Conservation (phyloP, 2,329 filamentous ascomycete genomes). For the Cladosporium sp. region DNA sequence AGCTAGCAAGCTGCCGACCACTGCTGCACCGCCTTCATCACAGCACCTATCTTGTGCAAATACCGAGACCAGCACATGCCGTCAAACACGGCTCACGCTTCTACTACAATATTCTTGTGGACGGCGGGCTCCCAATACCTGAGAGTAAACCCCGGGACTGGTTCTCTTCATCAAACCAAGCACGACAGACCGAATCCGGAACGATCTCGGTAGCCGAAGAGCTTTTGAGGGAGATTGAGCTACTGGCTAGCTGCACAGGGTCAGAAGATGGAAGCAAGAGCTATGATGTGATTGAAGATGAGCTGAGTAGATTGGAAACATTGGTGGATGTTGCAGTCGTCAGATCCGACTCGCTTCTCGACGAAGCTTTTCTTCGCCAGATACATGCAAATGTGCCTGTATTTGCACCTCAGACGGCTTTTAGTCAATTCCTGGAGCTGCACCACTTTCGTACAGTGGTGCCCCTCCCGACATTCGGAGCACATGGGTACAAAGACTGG, state of each 20-base stretch:
- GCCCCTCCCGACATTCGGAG: conserved; percentile 45
- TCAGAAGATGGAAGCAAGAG: conserved; percentile 19
- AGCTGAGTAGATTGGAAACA: conserved; percentile 8
- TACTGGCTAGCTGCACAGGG: conserved; percentile 29
- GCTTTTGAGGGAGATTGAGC: conserved; percentile 50
- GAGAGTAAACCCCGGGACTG: not conserved
- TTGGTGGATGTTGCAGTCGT: conserved; percentile 57
- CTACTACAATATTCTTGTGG: conserved; percentile 62
- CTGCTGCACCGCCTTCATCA: conserved; percentile 63
- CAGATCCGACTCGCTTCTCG: conserved; percentile 39
- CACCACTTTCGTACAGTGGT: conserved; percentile 55
- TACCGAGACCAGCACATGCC: conserved; percentile 51
- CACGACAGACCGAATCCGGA: conserved; percentile 22
- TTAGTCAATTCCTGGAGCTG: conserved; percentile 54
- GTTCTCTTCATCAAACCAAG: not conserved
- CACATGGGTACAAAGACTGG: conserved; percentile 39
- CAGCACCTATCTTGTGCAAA: conserved; percentile 63
- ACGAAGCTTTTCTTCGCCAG: conserved; percentile 56
- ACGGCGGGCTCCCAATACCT: conserved; percentile 34
- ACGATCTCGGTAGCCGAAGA: conserved; percentile 53
- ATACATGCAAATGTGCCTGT: conserved; percentile 52
- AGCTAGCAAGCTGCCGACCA: conserved; percentile 43
- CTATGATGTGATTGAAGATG: not conserved
- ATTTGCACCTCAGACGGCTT: conserved; percentile 56
- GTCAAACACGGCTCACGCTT: conserved; percentile 41